Base-by-base conservation (phyloP, 1,284 basidiomycete species). In the Leccinum griseonigrum region DNA sequence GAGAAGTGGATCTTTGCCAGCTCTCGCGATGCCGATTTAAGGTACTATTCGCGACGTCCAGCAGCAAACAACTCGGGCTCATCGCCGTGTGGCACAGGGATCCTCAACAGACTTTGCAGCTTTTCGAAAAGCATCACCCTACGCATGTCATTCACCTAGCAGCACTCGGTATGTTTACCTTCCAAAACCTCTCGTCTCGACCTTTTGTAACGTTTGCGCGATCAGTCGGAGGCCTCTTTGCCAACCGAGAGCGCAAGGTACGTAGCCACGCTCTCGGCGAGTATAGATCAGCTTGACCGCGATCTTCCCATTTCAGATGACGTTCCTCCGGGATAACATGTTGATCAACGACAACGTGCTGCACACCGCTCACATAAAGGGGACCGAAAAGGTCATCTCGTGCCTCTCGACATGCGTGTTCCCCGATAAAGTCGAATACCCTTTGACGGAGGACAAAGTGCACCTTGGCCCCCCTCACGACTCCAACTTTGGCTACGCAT, bases 111-210 rank as follows among this genome's bases (percentile, higher is more conserved):
- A 87, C 91, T 51, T 76, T 78, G 68, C 79, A 79, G 71, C 78
- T 95, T 68, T 95, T 91, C 67, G 88, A 92, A 69, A 94, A 92
- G 76, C 87, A 95, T 78, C 88, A 90, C 69, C 94, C 94, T 1
- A 95, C 92, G 0, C 89, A 95, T 82, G 92, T 96, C 66, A 95
- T 96, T 69, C 94, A 97, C 78, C 83, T 94, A 57, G 92, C 91
- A 56, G 92, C 92, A 8, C 82, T 92, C 38, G 91, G 91, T 92
- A 68, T 29, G 87, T 60, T 36, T 22, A 48, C 8, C 6, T 57
- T 29, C 11, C 22, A 22, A 22, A 22, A 22, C 16, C 2, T 57
- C 53, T 4, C 22, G 14, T 51, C 54, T 28, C n/a, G 43, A 60
- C 64, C 56, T n/a, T 46, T 28, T 40, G 59, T 67, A 52, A 60